phyloP scores from a whole-genome alignment of 192 early-diverging fungal genomes.

The Rhizophagus clarus region DNA sequence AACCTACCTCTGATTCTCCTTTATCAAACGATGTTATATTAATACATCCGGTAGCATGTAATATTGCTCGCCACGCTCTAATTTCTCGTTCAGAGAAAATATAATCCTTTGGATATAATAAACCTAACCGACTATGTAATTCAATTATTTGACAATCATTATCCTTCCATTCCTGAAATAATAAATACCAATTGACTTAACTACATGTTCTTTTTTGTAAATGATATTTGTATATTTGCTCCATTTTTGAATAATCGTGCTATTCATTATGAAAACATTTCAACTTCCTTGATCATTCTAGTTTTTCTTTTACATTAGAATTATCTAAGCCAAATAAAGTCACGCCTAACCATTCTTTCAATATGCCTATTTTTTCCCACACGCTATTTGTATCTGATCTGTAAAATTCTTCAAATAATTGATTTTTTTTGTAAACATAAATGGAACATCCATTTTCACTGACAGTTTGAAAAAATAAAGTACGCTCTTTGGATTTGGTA shows the following conservation, averaged over 20 bases:
- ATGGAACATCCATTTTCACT: neutral
- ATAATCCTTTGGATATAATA: neutral
- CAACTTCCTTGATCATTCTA: neutral
- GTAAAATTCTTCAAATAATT: neutral
- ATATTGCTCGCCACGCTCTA: neutral
- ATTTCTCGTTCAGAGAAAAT: neutral
- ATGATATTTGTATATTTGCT: neutral
- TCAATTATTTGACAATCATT: neutral
- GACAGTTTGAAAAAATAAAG: neutral
- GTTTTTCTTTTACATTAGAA: neutral
- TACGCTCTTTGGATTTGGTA: neutral
- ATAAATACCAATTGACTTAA: neutral
- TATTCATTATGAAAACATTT: neutral
- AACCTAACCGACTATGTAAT: neutral
- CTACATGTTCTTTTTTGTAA: neutral
- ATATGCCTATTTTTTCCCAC: conserved; percentile 11
- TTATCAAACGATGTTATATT: conserved; percentile 6
- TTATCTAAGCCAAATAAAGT: neutral
- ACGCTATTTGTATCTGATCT: neutral
- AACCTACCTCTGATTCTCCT: neutral
- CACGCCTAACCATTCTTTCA: neutral
- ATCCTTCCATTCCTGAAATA: neutral
- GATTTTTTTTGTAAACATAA: neutral
- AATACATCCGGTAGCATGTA: neutral
- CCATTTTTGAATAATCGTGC: neutral